Conservation (phyloP, 2,329 filamentous ascomycete species). For the Acrocalymma vagum region DNA sequence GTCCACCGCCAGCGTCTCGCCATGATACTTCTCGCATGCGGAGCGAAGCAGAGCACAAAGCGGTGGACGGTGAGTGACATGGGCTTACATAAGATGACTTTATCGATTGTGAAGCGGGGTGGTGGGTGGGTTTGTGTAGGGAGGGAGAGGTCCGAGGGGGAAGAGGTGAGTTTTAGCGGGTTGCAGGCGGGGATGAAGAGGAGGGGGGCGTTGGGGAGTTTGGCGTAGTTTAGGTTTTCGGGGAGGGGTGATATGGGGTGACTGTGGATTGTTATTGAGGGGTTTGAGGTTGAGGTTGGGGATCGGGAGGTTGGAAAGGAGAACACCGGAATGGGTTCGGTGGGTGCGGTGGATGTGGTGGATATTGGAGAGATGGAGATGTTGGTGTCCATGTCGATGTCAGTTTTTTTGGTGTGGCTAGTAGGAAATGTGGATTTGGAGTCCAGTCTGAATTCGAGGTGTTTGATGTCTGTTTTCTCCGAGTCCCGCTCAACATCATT, state of each 20-base stretch:
- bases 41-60: constrained; percentile 3
- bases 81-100: too few species aligned
- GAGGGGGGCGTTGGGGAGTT: constrained; percentile 10
- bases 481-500: too few species aligned
- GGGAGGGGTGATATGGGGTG: constrained; percentile 6
- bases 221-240: constrained; percentile 11
- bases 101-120: constrained; percentile 1
- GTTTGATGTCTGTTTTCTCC: too few species aligned
- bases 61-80: constrained; percentile 3
- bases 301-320: background rate
- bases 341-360: too few species aligned
- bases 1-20: constrained; percentile 7
- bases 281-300: background rate
- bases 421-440: too few species aligned
- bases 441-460: too few species aligned
- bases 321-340: too few species aligned
- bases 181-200: constrained; percentile 21
- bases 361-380: too few species aligned
- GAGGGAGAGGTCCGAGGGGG: background rate
- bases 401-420: too few species aligned
- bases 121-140: background rate
- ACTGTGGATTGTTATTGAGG: background rate
- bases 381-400: too few species aligned
- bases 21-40: background rate
- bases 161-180: constrained; percentile 5